Evolutionary conservation across 78 protist species (phyloP).

Genomic region (Dictyostelium discoideum): DNA sequence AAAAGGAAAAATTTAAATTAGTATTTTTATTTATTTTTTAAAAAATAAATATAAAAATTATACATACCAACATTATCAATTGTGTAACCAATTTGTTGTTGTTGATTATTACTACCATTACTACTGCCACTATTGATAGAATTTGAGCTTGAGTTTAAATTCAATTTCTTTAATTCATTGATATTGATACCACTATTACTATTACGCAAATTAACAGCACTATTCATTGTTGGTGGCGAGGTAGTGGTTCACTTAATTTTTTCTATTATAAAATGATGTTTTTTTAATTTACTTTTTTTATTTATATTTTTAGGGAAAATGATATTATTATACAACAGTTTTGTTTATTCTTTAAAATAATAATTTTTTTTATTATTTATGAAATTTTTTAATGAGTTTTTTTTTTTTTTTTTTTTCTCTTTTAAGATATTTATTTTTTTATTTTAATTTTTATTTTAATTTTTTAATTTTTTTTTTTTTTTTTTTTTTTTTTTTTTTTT

Average conservation of each 20-base stretch:
- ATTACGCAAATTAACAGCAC: not conserved
- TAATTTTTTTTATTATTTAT: not conserved
- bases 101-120: not conserved
- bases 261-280: not conserved
- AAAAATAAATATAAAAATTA: not conserved
- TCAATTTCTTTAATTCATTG: not conserved
- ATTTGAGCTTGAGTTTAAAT: not conserved
- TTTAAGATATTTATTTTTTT: not conserved
- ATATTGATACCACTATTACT: not conserved
- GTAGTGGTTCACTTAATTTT: not conserved
- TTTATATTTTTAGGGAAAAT: not conserved
- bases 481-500: too few relatives aligned
- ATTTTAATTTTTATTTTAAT: not conserved
- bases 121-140: not conserved
- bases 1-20: not conserved
- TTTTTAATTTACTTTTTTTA: not conserved
- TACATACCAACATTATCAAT: constrained; percentile 32
- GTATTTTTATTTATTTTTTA: not conserved
- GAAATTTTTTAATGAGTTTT: not conserved
- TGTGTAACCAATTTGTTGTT: not conserved
- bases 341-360: not conserved
- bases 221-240: not conserved
- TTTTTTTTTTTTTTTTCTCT: not conserved
- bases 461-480: not conserved
- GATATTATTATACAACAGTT: not conserved